phyloP scores from a whole-genome alignment of 805 yeast species.

The Candida dendrica region DNA sequence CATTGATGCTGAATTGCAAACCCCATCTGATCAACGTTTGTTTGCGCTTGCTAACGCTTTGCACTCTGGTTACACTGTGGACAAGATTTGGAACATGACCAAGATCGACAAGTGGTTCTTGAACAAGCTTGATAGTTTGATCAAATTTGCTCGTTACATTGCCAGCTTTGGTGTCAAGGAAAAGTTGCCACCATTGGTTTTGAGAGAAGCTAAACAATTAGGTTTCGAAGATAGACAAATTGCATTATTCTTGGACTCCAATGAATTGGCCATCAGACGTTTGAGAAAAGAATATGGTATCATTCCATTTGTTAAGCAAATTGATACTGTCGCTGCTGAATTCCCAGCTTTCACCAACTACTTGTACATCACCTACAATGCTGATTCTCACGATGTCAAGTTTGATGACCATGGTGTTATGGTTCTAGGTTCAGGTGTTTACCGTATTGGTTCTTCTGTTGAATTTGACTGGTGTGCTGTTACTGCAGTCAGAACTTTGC shows the following conservation, averaged over 20 bases:
- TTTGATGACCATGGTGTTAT: slow-evolving; percentile 90
- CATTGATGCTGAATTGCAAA: slow-evolving; percentile 86
- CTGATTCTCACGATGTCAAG: slow-evolving; percentile 77
- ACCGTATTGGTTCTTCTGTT: slow-evolving; percentile 97
- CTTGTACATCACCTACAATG: slow-evolving; percentile 90
- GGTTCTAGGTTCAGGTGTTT: slow-evolving; percentile 97
- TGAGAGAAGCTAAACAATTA: slow-evolving; percentile 87
- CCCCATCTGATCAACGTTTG: slow-evolving; percentile 95
- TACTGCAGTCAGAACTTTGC: slow-evolving; percentile 87
- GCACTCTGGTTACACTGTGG: slow-evolving; percentile 81
- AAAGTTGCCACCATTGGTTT: slow-evolving; percentile 51
- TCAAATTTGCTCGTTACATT: slow-evolving; percentile 61
- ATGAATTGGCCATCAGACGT: slow-evolving; percentile 89
- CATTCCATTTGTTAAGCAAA: slow-evolving; percentile 89
- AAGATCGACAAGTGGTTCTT: slow-evolving; percentile 96
- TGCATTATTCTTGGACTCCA: slow-evolving; percentile 80
- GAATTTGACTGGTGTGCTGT: slow-evolving; percentile 99
- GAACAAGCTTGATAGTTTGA: slow-evolving; percentile 72
- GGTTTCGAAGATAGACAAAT: slow-evolving; percentile 97
- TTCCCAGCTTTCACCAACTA: slow-evolving; percentile 96
- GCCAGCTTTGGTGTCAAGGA: slow-evolving; percentile 45
- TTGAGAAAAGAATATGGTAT: slow-evolving; percentile 81
- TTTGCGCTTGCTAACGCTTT: slow-evolving; percentile 96
- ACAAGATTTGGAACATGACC: slow-evolving; percentile 84
- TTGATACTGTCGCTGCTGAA: slow-evolving; percentile 98